phyloP scores from a whole-genome alignment of 768 basidiomycete species.

The Gyrodon lividus region DNA sequence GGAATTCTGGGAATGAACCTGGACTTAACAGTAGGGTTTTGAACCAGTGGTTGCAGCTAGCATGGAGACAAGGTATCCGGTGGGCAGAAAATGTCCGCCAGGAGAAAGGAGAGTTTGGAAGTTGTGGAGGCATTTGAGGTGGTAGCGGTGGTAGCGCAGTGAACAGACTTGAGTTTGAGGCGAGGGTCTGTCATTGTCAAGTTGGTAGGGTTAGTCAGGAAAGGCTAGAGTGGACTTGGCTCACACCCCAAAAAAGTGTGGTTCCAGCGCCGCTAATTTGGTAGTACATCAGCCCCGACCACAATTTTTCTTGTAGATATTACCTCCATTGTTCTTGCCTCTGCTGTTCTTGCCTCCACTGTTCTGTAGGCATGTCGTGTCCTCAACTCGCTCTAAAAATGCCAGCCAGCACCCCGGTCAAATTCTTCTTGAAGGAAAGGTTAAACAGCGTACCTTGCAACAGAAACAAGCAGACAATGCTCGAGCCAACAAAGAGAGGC shows the following conservation, averaged over 20 bases:
- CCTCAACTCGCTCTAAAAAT: constrained; percentile 4
- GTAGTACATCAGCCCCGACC: not conserved
- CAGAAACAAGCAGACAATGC: constrained; percentile 3
- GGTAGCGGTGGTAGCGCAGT: not conserved
- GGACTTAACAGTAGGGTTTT: not conserved
- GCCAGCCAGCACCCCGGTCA: constrained; percentile 3
- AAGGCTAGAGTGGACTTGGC: not conserved
- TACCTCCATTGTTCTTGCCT: too few relatives aligned
- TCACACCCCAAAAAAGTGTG: not conserved
- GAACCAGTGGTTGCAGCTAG: constrained; percentile 1
- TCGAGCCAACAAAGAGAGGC: not conserved
- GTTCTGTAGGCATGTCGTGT: not conserved
- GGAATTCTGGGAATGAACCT: too few relatives aligned
- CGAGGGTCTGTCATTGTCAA: not conserved
- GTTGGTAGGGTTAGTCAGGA: not conserved
- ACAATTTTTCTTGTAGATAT: not conserved
- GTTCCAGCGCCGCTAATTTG: not conserved
- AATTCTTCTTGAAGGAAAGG: not conserved
- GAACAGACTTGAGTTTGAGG: not conserved
- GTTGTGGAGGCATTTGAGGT: not conserved
- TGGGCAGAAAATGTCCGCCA: not conserved
- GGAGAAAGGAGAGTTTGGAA: not conserved
- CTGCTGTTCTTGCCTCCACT: not conserved
- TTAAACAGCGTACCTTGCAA: not conserved
- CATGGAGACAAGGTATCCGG: not conserved